Base-by-base conservation (phyloP, 306 rosid species). In the Castanea mollissima region DNA sequence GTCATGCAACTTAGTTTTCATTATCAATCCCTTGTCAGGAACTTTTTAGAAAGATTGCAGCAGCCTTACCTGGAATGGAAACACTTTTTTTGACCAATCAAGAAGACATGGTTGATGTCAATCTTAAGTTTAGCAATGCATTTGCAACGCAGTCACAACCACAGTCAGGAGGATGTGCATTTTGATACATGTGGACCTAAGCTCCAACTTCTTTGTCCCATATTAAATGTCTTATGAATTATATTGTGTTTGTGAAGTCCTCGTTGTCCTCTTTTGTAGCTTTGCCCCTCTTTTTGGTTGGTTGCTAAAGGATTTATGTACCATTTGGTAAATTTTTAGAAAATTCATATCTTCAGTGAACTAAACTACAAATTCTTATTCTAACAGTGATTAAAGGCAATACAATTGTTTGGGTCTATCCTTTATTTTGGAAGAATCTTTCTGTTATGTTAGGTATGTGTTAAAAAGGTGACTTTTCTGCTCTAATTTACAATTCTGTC, bases 11-110 rank as follows among this genome's bases (percentile, higher is more conserved):
- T 67, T 23, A 35, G 72, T 74, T 18, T 62, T 55, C 73, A 6
- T 11, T 5, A 7, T 19, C 20, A 12, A 25, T 52, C 74, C 16
- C 20, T 44, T 71, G 76, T 55, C 82, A 90, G 97, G 94, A 97
- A 6, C 97, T 91, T 65, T 91, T 91, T 80, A 86, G 97, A 32
- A 32, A 32, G 35, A 32, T 32, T 32, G 6, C 35, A 32, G 6
- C 4, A 32, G 6, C 35, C 35, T 32, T 32, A 5, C 35, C 6
- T 32, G 35, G 1, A 32, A 32, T 32, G 35, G 35, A 32, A 32
- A 32, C 35, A 4, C 35, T 4, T 32, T 32, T 32, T 32, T 32
- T 32, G 6, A 32, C 35, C 35, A 32, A 32, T 32, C 6, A 32
- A 4, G 35, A 32, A 32, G 35, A 32, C 35, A 32, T 32, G 35